phyloP scores from a whole-genome alignment of 768 basidiomycete species.

The Boletus vinaceobasis region DNA sequence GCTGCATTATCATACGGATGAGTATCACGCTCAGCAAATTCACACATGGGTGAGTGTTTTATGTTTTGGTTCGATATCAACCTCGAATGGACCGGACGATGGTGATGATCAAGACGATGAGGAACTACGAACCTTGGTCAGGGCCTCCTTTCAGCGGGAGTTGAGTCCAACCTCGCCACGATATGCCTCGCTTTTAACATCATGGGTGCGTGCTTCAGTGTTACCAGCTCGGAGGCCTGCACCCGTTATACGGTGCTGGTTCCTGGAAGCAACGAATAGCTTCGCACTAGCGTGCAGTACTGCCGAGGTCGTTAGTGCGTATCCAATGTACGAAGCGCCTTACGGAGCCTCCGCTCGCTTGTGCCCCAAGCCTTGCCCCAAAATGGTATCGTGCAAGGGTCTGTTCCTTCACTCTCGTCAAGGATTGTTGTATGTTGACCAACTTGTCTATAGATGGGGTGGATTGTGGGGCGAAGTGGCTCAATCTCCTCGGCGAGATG shows the following conservation, averaged over 20 bases:
- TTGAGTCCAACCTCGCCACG: conserved; percentile 39
- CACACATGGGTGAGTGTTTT: no score
- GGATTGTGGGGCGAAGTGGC: conserved; percentile 35
- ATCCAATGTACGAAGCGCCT: conserved; percentile 30
- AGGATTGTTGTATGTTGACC: neutral
- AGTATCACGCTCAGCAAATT: no score
- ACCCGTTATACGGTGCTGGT: conserved; percentile 37
- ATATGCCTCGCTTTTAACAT: conserved; percentile 33
- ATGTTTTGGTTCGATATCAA: neutral
- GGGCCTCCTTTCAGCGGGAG: conserved; percentile 38
- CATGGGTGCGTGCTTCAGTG: conserved; percentile 37
- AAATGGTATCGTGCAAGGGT: conserved; percentile 61
- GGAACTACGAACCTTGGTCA: conserved; percentile 26
- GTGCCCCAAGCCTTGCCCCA: conserved; percentile 40
- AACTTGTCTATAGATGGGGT: conserved; percentile 20
- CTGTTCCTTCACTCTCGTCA: conserved; percentile 9
- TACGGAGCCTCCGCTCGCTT: conserved; percentile 79
- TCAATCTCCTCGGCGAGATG: conserved; percentile 25
- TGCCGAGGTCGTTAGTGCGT: conserved; percentile 31
- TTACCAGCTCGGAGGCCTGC: conserved; percentile 37
- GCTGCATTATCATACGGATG: no score
- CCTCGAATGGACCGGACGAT: neutral
- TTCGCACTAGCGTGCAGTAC: conserved; percentile 29
- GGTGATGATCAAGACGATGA: conserved; percentile 15
- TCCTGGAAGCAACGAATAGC: conserved; percentile 27